These are phyloP conservation scores for Pythium aphanidermatum DNA, from an alignment of 352 stramenopile species.

Conservation along the genomic window DNA sequence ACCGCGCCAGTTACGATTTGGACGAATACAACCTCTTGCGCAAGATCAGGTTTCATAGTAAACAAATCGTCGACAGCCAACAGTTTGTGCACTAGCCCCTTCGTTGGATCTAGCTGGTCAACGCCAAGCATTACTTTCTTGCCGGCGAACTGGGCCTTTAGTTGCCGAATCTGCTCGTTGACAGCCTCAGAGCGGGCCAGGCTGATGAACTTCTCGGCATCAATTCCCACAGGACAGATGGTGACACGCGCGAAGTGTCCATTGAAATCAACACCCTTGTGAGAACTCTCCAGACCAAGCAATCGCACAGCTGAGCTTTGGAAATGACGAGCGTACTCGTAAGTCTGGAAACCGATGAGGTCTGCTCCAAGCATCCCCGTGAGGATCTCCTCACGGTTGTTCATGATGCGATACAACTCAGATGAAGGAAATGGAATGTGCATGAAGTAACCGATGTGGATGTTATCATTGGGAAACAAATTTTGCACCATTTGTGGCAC, in stretches of 20 bases:
- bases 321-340: slow-evolving; percentile 88
- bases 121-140: slow-evolving; percentile 85
- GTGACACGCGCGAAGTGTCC: slow-evolving; percentile 86
- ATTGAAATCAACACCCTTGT: slow-evolving; percentile 86
- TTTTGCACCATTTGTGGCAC: slow-evolving; percentile 87
- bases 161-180: slow-evolving; percentile 53
- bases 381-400: slow-evolving; percentile 83
- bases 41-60: slow-evolving; percentile 81
- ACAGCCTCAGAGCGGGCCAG: slow-evolving; percentile 55
- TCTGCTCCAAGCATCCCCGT: slow-evolving; percentile 84
- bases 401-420: slow-evolving; percentile 87
- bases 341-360: slow-evolving; percentile 89
- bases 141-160: slow-evolving; percentile 62
- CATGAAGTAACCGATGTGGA: slow-evolving; percentile 84
- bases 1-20: slow-evolving; percentile 83
- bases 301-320: slow-evolving; percentile 81
- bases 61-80: slow-evolving; percentile 87
- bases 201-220: slow-evolving; percentile 72
- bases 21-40: slow-evolving; percentile 92
- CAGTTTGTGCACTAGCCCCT: slow-evolving; percentile 89
- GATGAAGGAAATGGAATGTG: slow-evolving; percentile 89
- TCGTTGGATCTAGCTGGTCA: slow-evolving; percentile 83
- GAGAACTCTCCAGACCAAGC: slow-evolving; percentile 82
- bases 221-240: slow-evolving; percentile 85
- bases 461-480: slow-evolving; percentile 88